A percentile compares a stretch with the other conserved stretches of the same genome.
phyloP scores from a whole-genome alignment of 2,329 filamentous ascomycete genomes.

The Byssochlamys sp. region DNA sequence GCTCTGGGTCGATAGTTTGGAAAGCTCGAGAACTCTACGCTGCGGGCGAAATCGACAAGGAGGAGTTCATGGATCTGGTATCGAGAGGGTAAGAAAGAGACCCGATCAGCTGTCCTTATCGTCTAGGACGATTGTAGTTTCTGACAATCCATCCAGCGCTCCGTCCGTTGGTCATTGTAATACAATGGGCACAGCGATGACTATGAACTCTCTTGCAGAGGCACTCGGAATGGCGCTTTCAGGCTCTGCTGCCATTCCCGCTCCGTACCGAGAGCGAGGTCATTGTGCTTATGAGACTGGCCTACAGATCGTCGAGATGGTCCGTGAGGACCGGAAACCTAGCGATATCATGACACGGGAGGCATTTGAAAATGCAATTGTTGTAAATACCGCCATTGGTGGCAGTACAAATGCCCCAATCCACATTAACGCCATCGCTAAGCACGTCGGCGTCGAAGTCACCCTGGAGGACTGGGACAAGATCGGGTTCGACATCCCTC shows the following conservation, averaged over 20 bases:
- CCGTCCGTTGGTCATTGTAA: slow-evolving; percentile 44
- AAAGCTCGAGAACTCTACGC: slow-evolving; percentile 41
- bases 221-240: slow-evolving; percentile 46
- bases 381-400: slow-evolving; percentile 46
- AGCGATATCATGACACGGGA: slow-evolving; percentile 47
- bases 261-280: slow-evolving; percentile 39
- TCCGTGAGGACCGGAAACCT: slow-evolving; percentile 40
- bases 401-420: slow-evolving; percentile 50
- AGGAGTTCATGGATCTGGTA: slow-evolving; percentile 40
- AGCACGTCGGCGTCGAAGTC: slow-evolving; percentile 44
- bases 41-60: slow-evolving; percentile 37
- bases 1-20: slow-evolving; percentile 42
- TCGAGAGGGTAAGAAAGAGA: slow-evolving; percentile 25
- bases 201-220: slow-evolving; percentile 46
- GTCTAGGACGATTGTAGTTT: not conserved
- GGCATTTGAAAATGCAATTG: slow-evolving; percentile 50
- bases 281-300: slow-evolving; percentile 44
- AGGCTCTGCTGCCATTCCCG: slow-evolving; percentile 44
- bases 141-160: slow-evolving; percentile 20
- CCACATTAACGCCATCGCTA: slow-evolving; percentile 47
- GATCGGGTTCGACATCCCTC: slow-evolving; percentile 41
- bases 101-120: not conserved
- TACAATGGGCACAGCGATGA: slow-evolving; percentile 47
- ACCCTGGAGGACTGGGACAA: slow-evolving; percentile 47
- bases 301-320: slow-evolving; percentile 43